Evolutionary conservation across 2,329 filamentous ascomycete genomes (phyloP), one percentile per base, ranked within the genome.

Genomic region (Talaromyces verruculosus): DNA sequence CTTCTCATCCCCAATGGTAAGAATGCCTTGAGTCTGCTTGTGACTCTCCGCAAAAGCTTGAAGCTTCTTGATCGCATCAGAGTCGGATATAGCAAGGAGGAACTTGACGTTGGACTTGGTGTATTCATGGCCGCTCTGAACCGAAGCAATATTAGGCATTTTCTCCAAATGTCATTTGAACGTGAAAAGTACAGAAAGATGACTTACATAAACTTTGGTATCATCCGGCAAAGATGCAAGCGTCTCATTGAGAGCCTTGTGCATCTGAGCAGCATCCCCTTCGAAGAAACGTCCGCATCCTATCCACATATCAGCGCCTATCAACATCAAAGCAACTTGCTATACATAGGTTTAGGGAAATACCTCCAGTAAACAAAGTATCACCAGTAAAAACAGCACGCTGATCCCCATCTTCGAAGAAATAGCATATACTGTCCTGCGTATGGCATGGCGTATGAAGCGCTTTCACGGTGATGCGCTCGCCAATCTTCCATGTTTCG

Each of bases 381-480:
- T 99, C 95, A 10, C 95, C 95, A 0, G 95, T 98, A 75, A 99
- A 99, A 2, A 99, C 92, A 7, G 86, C 93, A 72, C 87, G 89
- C 59, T 91, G 58, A 13, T 78, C 71, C 10, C 88, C 89, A 74
- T 99, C 94, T 79, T 97, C 87, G 83, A 95, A 88, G 71, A 89
- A 92, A 82, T 89, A 99, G 84, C 95, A 99, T 76, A 99, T 97
- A 78, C 93, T 97, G 81, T 99, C 95, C 81, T 97, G 93, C 1
- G 95, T 99, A 77, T 99, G 95, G 78, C 95, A 99, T 1, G 95
- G 95, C 13, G 95, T 99, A 80, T 98, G 91, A n/a, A 98, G 83
- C 28, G 91, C 91, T 75, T 87, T 94, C 65, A 97, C 90, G 15
- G 86, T 85, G 77, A 99, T 95, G 71, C 85, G 85, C 47, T 87